Evolutionary conservation across 2,329 filamentous ascomycete species (phyloP).

Genomic region (Onygena corvina): DNA sequence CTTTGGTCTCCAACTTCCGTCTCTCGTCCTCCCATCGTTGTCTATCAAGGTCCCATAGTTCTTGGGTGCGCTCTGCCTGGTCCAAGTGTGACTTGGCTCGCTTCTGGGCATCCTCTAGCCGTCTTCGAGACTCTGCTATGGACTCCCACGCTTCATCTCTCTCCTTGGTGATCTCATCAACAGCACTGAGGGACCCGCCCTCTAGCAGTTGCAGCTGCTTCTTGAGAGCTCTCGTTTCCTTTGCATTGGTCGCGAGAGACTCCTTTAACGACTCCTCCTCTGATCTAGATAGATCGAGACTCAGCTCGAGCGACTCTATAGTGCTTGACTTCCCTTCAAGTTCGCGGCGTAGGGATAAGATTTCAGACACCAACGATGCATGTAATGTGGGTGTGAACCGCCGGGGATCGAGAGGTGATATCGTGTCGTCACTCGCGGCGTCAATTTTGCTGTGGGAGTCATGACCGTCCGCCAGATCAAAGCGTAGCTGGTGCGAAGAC

Average conservation of each 20-base stretch:
- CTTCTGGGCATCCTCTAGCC: slow-evolving; percentile 66
- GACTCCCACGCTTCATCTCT: slow-evolving; percentile 70
- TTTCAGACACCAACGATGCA: slow-evolving; percentile 88
- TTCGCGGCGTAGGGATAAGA: slow-evolving; percentile 72
- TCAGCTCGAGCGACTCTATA: slow-evolving; percentile 72
- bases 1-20: slow-evolving; percentile 66
- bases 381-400: slow-evolving; percentile 92
- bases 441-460: slow-evolving; percentile 29
- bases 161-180: slow-evolving; percentile 73
- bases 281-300: slow-evolving; percentile 55
- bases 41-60: slow-evolving; percentile 73
- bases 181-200: slow-evolving; percentile 71
- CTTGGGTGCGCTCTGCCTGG: slow-evolving; percentile 63
- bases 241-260: slow-evolving; percentile 50
- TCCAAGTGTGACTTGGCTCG: slow-evolving; percentile 70
- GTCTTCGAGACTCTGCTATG: slow-evolving; percentile 58
- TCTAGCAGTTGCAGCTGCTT: slow-evolving; percentile 78
- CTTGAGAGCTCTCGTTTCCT: slow-evolving; percentile 69
- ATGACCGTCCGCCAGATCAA: slow-evolving; percentile 30
- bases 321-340: slow-evolving; percentile 78
- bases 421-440: slow-evolving; percentile 46
- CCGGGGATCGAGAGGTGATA: slow-evolving; percentile 70
- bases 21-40: slow-evolving; percentile 74
- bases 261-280: slow-evolving; percentile 62
- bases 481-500: slow-evolving; percentile 48